Percentiles rank a stretch among this genome's conserved stretches.
These are phyloP conservation scores for Solanum clarkiae DNA, from an alignment of 257 asterid genomes.

Conservation along the genomic window DNA sequence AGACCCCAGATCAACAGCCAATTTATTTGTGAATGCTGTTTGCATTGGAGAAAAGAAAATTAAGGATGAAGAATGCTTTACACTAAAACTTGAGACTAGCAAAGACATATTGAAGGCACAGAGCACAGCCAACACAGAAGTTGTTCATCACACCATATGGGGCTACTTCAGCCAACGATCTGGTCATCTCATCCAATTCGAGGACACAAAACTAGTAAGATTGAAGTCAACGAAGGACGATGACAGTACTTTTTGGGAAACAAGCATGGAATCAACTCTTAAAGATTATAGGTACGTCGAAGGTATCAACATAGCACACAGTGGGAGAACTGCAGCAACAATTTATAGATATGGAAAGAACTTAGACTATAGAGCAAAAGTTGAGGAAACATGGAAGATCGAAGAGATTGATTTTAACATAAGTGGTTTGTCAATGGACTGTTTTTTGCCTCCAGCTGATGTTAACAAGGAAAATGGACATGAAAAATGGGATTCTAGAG, in stretches of 20 bases:
- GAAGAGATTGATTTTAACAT: constrained; percentile 86
- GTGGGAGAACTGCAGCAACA: constrained; percentile 53
- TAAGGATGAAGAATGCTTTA: constrained; percentile 55
- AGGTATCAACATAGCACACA: constrained; percentile 74
- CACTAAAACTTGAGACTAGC: constrained; percentile 53
- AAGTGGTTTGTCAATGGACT: constrained; percentile 54
- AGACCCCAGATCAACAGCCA: constrained; percentile 87
- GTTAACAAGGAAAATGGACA: constrained; percentile 20
- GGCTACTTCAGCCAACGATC: constrained; percentile 81
- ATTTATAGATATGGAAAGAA: constrained; percentile 68
- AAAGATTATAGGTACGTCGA: constrained; percentile 54
- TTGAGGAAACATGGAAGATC: constrained; percentile 83
- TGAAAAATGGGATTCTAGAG: constrained; percentile 6
- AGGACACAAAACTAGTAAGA: constrained; percentile 62
- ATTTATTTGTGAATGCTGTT: constrained; percentile 61
- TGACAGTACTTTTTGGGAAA: constrained; percentile 61
- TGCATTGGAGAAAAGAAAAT: constrained; percentile 69
- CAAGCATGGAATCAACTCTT: constrained; percentile 53
- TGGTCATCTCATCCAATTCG: constrained; percentile 61
- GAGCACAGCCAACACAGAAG: constrained; percentile 60
- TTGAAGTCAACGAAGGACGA: constrained; percentile 43
- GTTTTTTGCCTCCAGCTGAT: constrained; percentile 75
- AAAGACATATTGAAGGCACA: constrained; percentile 48
- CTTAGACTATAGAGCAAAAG: constrained; percentile 39
- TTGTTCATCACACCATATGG: constrained; percentile 78